Percentiles rank a stretch among this genome's conserved stretches.
Conservation (phyloP, 768 basidiomycete genomes). For the Lactarius evosmus region DNA sequence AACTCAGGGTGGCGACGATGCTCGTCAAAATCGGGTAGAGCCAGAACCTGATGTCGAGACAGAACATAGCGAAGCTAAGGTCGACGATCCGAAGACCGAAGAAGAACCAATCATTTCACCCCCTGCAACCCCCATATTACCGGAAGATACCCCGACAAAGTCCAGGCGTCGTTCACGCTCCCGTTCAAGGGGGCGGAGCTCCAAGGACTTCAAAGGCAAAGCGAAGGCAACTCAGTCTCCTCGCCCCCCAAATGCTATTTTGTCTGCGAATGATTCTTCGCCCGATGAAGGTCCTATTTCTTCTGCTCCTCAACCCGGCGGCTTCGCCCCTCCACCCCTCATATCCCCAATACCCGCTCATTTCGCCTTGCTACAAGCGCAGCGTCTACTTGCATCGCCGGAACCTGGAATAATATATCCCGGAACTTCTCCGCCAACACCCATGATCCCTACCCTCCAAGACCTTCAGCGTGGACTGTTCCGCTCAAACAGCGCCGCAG, state of each 20-base stretch:
- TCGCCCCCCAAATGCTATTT: slow-evolving; percentile 42
- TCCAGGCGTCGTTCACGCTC: slow-evolving; percentile 73
- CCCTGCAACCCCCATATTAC: slow-evolving; percentile 24
- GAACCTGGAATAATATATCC: slow-evolving; percentile 59
- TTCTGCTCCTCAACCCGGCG: slow-evolving; percentile 26
- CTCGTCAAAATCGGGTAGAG: slow-evolving; percentile 4
- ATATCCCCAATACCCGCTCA: slow-evolving; percentile 57
- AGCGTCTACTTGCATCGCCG: slow-evolving; percentile 36
- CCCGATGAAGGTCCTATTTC: slow-evolving; percentile 45
- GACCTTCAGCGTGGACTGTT: slow-evolving; percentile 75
- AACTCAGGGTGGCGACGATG: slow-evolving; percentile 10
- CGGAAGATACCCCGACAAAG: slow-evolving; percentile 34
- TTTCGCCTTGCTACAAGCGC: slow-evolving; percentile 35
- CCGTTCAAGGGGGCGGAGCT: slow-evolving; percentile 55
- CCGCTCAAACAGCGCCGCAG: slow-evolving; percentile 88
- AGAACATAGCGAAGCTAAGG: slow-evolving; percentile 20
- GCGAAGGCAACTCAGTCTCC: slow-evolving; percentile 40
- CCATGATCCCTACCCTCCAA: slow-evolving; percentile 71
- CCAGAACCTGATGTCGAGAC: slow-evolving; percentile 17
- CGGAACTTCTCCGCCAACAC: slow-evolving; percentile 63
- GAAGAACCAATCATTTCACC: slow-evolving; percentile 25
- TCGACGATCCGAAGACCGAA: slow-evolving; percentile 31
- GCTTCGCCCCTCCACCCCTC: slow-evolving; percentile 36
- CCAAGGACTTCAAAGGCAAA: slow-evolving; percentile 64
- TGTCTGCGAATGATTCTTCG: slow-evolving; percentile 63